Base-by-base conservation (phyloP, 2,329 filamentous ascomycete species). In the Diplodia corticola region DNA sequence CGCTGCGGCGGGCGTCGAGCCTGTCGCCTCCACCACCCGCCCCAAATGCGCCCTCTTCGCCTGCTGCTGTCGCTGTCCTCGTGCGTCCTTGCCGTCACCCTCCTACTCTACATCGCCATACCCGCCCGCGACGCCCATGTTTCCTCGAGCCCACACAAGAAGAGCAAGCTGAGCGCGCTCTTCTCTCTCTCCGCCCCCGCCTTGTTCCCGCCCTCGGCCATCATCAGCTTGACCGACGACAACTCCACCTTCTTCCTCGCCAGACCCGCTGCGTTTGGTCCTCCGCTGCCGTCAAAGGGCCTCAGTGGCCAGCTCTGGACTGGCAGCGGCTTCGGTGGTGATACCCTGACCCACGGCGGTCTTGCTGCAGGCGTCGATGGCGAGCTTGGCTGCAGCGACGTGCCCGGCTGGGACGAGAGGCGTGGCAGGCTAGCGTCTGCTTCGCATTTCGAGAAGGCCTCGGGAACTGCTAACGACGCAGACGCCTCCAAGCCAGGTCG, bases 181-280 rank as follows among this genome's bases (percentile, higher is more conserved):
- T 83, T 82, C 72, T 81, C 80, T 67, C 83, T 82, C 76, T 79
- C 80, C n/a, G 79, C 79, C 10, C 82, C 93, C 0, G 91, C 93
- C 69, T 87, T 99, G 24, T 99, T 99, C 76, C 93, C 94, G 4
- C 93, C 93, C 3, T 97, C 95, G 70, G 95, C 95, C 55, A 91
- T 96, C 73, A 97, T 99, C 76, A 97, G 92, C 77, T 85, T 99
- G 68, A 97, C 93, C 74, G 93, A 98, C 78, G 95, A 99, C 79
- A 99, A 99, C 79, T 97, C 92, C 71, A 99, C 95, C 13, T 96
- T 96, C 71, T 99, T 99, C 80, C 85, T 96, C 65, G 93, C 95
- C 50, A 86, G 95, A 57, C 95, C 95, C 67, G 95, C 95, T 63
- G 93, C 92, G 46, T 99, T 98, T 80, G 95, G 95, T 0, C 92